Percentiles rank a stretch among this genome's conserved stretches.
These are phyloP conservation scores for Colletotrichum sojae DNA, from an alignment of 2,329 filamentous ascomycete species.

Conservation along the genomic window DNA sequence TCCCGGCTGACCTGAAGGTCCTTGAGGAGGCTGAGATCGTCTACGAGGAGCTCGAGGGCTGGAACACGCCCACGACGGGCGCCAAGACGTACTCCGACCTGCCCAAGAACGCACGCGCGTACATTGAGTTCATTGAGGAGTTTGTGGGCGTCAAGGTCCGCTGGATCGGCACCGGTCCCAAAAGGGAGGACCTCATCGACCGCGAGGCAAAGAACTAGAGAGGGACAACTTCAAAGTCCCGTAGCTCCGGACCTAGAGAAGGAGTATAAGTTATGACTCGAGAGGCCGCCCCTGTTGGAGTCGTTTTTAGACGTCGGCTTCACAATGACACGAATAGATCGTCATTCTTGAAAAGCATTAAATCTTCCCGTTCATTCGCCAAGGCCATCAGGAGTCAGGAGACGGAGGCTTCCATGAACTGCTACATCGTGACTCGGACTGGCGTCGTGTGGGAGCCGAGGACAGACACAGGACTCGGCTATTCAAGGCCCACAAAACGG, in stretches of 20 bases:
- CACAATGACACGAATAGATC: no score
- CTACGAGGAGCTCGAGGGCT: conserved; percentile 79
- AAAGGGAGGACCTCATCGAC: conserved; percentile 74
- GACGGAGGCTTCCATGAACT: no score
- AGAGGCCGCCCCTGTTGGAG: no score
- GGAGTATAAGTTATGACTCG: no score
- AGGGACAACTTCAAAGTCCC: background rate
- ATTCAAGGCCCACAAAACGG: background rate
- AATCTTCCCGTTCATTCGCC: no score
- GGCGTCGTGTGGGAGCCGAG: no score
- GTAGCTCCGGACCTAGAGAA: no score
- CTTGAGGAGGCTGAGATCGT: conserved; percentile 73
- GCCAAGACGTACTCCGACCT: conserved; percentile 73
- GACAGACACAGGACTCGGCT: no score
- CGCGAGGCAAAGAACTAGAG: conserved; percentile 39
- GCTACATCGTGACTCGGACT: no score
- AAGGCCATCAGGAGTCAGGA: no score
- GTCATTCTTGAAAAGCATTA: no score
- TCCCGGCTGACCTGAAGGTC: conserved; percentile 73
- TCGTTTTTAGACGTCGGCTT: no score
- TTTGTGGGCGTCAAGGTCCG: conserved; percentile 70
- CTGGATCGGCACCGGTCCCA: conserved; percentile 75
- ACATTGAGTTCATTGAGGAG: conserved; percentile 77
- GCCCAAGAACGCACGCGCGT: conserved; percentile 74
- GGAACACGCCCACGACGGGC: conserved; percentile 75